Conservation (phyloP, 768 basidiomycete genomes). For the Suillus fuscotomentosus region DNA sequence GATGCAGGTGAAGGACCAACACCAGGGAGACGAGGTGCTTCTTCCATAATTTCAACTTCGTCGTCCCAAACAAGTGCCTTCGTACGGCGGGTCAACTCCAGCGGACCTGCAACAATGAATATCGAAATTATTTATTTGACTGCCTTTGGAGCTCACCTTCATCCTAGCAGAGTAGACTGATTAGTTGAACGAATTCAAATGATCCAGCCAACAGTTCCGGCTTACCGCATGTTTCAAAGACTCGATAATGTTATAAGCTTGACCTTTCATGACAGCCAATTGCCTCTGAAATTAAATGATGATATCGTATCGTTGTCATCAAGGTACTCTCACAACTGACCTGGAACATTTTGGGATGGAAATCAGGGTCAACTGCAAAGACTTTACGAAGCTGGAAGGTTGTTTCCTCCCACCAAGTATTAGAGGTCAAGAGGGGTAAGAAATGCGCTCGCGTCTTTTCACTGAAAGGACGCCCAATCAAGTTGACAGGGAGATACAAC, state of each 20-base stretch:
- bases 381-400: constrained; percentile 72
- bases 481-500: constrained; percentile 81
- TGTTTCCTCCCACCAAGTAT: constrained; percentile 89
- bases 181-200: constrained; percentile 8
- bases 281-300: constrained; percentile 52
- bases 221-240: constrained; percentile 74
- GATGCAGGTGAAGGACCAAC: constrained; percentile 40
- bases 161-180: constrained; percentile 46
- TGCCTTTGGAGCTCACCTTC: constrained; percentile 52
- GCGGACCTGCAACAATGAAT: constrained; percentile 56
- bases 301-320: constrained; percentile 8
- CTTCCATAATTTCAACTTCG: constrained; percentile 70
- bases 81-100: constrained; percentile 83
- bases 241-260: constrained; percentile 88
- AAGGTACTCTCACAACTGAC: constrained; percentile 36
- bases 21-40: constrained; percentile 34
- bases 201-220: constrained; percentile 13
- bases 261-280: constrained; percentile 91
- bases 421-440: constrained; percentile 77
- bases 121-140: neutral
- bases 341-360: constrained; percentile 87
- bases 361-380: constrained; percentile 81
- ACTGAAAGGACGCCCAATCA: constrained; percentile 85
- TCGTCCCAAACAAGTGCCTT: constrained; percentile 87
- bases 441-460: constrained; percentile 81